Percentiles rank a stretch among this genome's conserved stretches.
Conservation (phyloP, 257 asterid genomes). For the Solanum commersonii region DNA sequence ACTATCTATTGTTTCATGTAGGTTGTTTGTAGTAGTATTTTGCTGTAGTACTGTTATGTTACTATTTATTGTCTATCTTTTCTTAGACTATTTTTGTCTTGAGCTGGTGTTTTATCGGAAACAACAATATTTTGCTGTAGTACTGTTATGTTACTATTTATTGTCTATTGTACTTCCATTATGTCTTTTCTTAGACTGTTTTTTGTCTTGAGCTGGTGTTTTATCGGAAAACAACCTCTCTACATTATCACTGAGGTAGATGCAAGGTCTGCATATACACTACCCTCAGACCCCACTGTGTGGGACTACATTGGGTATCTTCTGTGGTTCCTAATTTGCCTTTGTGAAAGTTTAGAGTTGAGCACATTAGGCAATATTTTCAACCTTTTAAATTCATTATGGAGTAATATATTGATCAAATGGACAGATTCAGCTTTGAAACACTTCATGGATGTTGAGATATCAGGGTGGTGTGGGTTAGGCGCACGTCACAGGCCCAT, state of each 20-base stretch:
- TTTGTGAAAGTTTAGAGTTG: background rate
- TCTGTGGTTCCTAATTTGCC: background rate
- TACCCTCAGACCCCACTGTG: background rate
- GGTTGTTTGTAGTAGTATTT: background rate
- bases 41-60: background rate
- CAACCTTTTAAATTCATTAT: background rate
- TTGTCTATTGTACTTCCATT: background rate
- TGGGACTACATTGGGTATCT: background rate
- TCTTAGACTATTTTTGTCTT: background rate
- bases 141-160: background rate
- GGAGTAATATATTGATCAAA: background rate
- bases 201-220: background rate
- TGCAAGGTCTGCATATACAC: background rate
- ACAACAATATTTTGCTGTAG: background rate
- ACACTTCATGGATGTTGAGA: background rate
- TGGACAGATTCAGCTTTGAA: background rate
- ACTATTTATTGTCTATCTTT: background rate
- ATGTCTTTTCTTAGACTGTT: background rate
- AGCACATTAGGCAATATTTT: background rate
- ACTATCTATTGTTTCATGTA: background rate
- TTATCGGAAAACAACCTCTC: background rate
- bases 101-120: background rate
- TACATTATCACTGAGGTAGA: background rate
- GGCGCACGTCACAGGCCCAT: background rate
- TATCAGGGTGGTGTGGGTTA: background rate